Base-by-base conservation (phyloP, 2,329 filamentous ascomycete genomes). In the Diaporthe aspalathi region DNA sequence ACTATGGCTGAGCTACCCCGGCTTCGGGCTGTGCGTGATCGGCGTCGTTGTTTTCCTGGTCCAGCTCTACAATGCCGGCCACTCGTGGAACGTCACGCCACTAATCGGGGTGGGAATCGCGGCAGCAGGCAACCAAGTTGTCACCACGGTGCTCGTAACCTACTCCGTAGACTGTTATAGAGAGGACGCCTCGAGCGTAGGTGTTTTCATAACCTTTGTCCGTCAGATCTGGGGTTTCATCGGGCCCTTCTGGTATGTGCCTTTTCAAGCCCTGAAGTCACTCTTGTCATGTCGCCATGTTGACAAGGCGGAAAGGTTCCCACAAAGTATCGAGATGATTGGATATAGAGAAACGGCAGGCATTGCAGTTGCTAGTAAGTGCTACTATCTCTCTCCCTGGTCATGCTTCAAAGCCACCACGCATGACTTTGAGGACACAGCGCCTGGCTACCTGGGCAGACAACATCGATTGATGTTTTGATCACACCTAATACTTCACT, bases 131-230 rank as follows among this genome's bases (percentile, higher is more conserved):
- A 90, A 89, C 72, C 89, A 91, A 77, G 85, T 91, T 52, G 83
- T 90, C 20, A 90, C 89, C 0, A 90, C 89, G 0, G 85, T 90
- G 2, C 76, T 89, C 53, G 86, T 89, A 29, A 90, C 89, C 0
- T 91, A 90, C 76, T 85, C 88, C 0, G 85, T 91, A 1, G 89
- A 91, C 74, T 88, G 86, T 75, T 85, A 89, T 72, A 83, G 80
- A 2, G 81, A 86, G 35, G 83, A 88, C 50, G 82, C 87, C 0
- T 85, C 84, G 1, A 84, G 84, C 67, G 83, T 90, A 22, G 89
- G 88, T 2, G 87, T 89, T 0, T 90, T 90, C 73, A 83, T 90
- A 73, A 89, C 84, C 4, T 82, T 90, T 68, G 83, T 89, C 2
- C 81, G 88, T 9, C 85, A 87, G 70, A 84, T 83, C 0, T 88